Evolutionary conservation across 129 eudicot species (phyloP).

Genomic region (Logfia minima): DNA sequence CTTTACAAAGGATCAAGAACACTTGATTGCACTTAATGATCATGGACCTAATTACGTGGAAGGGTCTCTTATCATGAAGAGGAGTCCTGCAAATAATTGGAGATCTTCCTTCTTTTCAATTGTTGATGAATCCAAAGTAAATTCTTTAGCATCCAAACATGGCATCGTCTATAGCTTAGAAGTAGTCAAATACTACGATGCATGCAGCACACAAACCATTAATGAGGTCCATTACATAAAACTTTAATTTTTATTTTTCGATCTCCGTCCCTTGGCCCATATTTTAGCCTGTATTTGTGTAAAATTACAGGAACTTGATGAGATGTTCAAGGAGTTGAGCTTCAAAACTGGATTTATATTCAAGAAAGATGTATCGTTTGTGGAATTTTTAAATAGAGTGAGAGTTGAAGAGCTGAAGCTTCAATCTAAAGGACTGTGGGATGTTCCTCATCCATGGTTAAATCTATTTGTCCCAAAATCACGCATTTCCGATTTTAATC

Average conservation of each 20-base stretch:
- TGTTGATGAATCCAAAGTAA: conserved; percentile 49
- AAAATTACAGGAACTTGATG: conserved; percentile 45
- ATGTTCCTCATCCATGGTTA: conserved; percentile 94
- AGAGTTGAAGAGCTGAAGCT: conserved; percentile 57
- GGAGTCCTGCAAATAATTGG: conserved; percentile 72
- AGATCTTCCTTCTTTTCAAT: conserved; percentile 76
- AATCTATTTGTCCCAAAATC: conserved; percentile 80
- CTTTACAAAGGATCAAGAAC: conserved; percentile 85
- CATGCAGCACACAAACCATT: conserved; percentile 33
- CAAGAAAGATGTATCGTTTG: conserved; percentile 51
- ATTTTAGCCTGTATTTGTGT: neutral
- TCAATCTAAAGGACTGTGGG: conserved; percentile 57
- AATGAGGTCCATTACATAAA: conserved; percentile 34
- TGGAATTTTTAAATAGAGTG: conserved; percentile 73
- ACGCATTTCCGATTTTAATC: conserved; percentile 53
- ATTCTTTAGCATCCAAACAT: conserved; percentile 37
- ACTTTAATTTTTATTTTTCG: no score
- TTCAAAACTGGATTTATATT: conserved; percentile 48
- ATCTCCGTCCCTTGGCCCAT: no score
- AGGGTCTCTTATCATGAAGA: conserved; percentile 63
- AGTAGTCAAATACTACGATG: conserved; percentile 69
- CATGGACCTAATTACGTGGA: conserved; percentile 64
- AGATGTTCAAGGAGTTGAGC: conserved; percentile 42
- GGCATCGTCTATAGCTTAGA: conserved; percentile 71
- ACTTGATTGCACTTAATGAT: conserved; percentile 46